Base-by-base conservation (phyloP, 352 stramenopile species). In the Globisporangium iwayamae region DNA sequence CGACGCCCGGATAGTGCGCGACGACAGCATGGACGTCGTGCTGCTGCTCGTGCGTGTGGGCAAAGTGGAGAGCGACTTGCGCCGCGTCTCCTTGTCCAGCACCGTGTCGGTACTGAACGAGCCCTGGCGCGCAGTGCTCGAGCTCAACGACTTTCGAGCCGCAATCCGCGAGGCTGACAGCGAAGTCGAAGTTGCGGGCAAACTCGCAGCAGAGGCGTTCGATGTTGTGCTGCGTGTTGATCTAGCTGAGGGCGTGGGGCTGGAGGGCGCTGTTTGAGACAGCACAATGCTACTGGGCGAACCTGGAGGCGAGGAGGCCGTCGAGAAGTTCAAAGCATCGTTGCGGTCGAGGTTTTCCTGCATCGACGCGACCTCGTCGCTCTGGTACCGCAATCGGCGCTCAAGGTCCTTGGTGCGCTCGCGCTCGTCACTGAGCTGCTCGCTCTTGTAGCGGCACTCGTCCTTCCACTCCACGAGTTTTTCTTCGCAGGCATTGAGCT, bases 211-310 rank as follows among this genome's bases (percentile, higher is more conserved):
- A 5, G 78, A 87, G 0, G 71, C 72, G 9, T 70, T 78, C 6
- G 79, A 90, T 1, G 71, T 69, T 20, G 67, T 74, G 41, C 75
- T 88, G 13, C 71, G 79, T 32, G 66, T 73, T 10, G 78, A 85
- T 45, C 72, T 75, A 8, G 66, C 71, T 18, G 81, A 90, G 22
- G 69, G 63, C 25, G 78, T 76, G 2, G 78, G 79, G 18, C 81
- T 89, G n/a, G 66, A 60, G 25, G 69, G 69, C 2, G 32, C 20
- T 4, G 53, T 30, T 4, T 52, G 10, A 20, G 66, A 43, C 14
- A 10, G 25, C 66, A 34, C 50, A 13, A 14, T 38, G 25, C 36
- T 36, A 54, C 22, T 66, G 8, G 38, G 66, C 22, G 56, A 70
- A 55, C 20, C 51, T 16, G 50, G 60, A 5, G 46, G 50, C 14